These are phyloP conservation scores for Cystobasidium onofrii DNA, from an alignment of 768 basidiomycete species.

Conservation along the genomic window DNA sequence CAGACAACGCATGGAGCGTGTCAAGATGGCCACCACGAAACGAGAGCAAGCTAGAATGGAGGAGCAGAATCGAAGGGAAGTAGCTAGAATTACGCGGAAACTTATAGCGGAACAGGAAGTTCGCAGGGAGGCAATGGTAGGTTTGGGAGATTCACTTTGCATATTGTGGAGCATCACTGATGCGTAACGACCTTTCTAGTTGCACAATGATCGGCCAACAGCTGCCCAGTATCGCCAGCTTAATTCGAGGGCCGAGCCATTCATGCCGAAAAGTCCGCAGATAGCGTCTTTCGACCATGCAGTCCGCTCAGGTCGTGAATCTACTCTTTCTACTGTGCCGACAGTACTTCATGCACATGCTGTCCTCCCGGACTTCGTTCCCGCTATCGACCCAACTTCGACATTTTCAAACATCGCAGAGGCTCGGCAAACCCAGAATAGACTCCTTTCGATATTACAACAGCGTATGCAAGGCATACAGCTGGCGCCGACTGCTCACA, in stretches of 20 bases:
- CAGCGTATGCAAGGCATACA: neutral
- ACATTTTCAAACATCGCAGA: neutral
- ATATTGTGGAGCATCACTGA: too few relatives aligned
- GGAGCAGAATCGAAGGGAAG: slow-evolving; percentile 8
- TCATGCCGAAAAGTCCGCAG: neutral
- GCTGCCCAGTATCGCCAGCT: too few relatives aligned
- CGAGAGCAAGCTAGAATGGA: slow-evolving; percentile 24
- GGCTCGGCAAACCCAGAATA: neutral
- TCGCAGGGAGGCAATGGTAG: neutral
- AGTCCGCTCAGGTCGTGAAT: too few relatives aligned
- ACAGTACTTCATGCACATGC: neutral
- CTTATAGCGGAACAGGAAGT: neutral
- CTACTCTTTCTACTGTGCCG: too few relatives aligned
- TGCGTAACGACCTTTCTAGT: neutral
- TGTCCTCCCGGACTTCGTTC: neutral
- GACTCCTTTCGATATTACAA: neutral
- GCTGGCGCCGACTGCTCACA: neutral
- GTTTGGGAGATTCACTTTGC: neutral
- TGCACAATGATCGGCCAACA: neutral
- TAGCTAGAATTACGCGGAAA: neutral
- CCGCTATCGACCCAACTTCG: neutral
- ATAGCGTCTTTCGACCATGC: too few relatives aligned
- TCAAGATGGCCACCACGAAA: neutral
- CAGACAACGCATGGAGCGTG: slow-evolving; percentile 2
- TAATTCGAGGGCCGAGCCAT: neutral